These are phyloP conservation scores for Hamamelis virginiana DNA, from an alignment of 164 flowering plant genomes.

Conservation along the genomic window DNA sequence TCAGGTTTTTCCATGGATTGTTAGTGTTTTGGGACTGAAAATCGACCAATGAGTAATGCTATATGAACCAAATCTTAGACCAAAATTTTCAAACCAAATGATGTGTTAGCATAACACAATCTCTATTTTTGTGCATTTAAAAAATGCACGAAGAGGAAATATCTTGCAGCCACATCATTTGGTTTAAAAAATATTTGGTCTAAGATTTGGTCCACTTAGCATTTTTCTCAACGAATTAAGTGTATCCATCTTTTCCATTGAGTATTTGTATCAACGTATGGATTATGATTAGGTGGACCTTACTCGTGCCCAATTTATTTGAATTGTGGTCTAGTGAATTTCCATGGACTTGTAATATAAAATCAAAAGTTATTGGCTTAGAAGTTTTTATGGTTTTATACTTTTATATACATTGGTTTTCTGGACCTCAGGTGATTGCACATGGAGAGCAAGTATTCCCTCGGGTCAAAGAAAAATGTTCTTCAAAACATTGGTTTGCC, in stretches of 20 bases:
- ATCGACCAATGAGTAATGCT: too few relatives aligned
- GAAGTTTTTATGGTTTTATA: not conserved
- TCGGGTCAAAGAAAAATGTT: slow-evolving; percentile 85
- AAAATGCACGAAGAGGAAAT: too few relatives aligned
- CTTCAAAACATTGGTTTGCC: slow-evolving; percentile 81
- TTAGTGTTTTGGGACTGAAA: not conserved
- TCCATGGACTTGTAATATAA: not conserved
- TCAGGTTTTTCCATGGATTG: not conserved
- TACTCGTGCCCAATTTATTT: not conserved
- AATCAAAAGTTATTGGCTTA: not conserved
- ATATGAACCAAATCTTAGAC: too few relatives aligned
- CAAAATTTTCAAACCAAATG: too few relatives aligned
- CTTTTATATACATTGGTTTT: not conserved
- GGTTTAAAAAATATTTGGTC: too few relatives aligned
- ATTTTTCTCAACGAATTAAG: too few relatives aligned
- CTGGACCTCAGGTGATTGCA: slow-evolving; percentile 65
- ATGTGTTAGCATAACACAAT: too few relatives aligned
- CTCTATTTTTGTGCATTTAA: too few relatives aligned
- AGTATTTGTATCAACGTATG: not conserved
- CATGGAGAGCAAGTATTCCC: slow-evolving; percentile 98
- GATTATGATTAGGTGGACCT: too few relatives aligned
- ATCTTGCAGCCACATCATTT: too few relatives aligned
- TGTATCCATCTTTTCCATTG: not conserved
- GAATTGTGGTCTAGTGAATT: not conserved
- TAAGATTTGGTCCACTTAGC: too few relatives aligned